phyloP scores from a whole-genome alignment of 176 grass and related monocot species.

The Aegilops speltoides region DNA sequence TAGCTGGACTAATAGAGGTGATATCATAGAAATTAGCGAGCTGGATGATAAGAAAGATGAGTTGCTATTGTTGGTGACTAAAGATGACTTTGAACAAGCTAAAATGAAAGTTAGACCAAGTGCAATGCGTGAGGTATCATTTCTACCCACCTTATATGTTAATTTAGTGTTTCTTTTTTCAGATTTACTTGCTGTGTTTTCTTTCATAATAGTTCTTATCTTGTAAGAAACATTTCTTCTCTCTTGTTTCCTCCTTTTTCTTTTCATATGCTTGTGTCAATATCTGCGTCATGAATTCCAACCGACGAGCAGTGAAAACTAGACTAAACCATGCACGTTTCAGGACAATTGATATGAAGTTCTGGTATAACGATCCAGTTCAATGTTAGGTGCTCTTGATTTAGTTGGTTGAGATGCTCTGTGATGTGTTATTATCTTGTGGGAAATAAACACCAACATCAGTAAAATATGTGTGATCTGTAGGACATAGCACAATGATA shows the following conservation, averaged over 20 bases:
- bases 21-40: constrained; percentile 16
- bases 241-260: not conserved
- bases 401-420: not conserved
- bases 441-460: not conserved
- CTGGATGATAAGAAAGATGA: constrained; percentile 28
- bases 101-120: constrained; percentile 91
- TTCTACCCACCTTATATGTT: constrained; percentile 11
- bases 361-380: constrained; percentile 5
- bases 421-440: not conserved
- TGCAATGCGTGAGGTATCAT: constrained; percentile 90
- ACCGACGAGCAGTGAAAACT: not conserved
- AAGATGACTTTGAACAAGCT: constrained; percentile 77
- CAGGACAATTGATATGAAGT: not conserved
- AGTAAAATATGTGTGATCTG: constrained; percentile 26
- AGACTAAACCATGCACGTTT: not conserved
- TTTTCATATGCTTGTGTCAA: constrained; percentile 8
- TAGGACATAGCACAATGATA: not conserved
- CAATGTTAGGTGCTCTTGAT: not conserved
- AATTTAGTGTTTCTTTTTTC: not conserved
- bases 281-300: constrained; percentile 1
- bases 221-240: not conserved
- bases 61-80: constrained; percentile 40
- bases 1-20: constrained; percentile 1
- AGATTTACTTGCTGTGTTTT: not conserved
- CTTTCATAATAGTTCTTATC: not conserved